A percentile compares a stretch with the other conserved stretches of the same genome.
Conservation (phyloP, 1,284 basidiomycete genomes). For the Cryptococcus maquisensis region DNA sequence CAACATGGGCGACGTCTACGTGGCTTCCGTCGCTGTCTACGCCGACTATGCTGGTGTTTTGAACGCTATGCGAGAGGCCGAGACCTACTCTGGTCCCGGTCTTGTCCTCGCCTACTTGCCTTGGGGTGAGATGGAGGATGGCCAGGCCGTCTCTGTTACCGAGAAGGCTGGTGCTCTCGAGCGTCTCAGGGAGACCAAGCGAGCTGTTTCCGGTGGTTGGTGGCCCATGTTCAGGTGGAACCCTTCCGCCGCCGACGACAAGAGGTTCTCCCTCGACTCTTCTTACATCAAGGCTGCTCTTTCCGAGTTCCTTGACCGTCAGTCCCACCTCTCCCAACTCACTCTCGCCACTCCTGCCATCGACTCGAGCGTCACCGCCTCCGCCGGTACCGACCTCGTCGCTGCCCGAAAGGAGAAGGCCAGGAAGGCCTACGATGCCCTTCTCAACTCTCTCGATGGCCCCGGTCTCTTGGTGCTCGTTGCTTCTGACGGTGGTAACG, state of each 20-base stretch:
- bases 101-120: slow-evolving; percentile 94
- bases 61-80: slow-evolving; percentile 87
- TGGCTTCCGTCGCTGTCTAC: slow-evolving; percentile 91
- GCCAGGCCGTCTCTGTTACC: slow-evolving; percentile 20
- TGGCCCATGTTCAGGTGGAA: slow-evolving; percentile 99
- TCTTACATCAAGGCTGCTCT: slow-evolving; percentile 91
- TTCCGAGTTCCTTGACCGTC: slow-evolving; percentile 90
- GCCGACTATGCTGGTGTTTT: slow-evolving; percentile 93
- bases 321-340: slow-evolving; percentile 93
- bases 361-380: slow-evolving; percentile 77
- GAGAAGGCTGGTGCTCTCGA: slow-evolving; percentile 72
- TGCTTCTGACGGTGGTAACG: slow-evolving; percentile 89
- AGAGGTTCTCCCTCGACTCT: slow-evolving; percentile 84
- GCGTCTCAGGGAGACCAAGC: slow-evolving; percentile 92
- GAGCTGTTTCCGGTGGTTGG: slow-evolving; percentile 92
- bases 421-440: slow-evolving; percentile 76
- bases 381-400: slow-evolving; percentile 76
- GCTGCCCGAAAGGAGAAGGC: slow-evolving; percentile 80
- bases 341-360: slow-evolving; percentile 71
- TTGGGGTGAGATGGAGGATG: slow-evolving; percentile 62
- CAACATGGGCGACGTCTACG: slow-evolving; percentile 96
- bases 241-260: slow-evolving; percentile 78
- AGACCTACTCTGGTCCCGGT: slow-evolving; percentile 82
- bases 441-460: slow-evolving; percentile 80
- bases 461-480: slow-evolving; percentile 85